Evolutionary conservation across 495 filamentous ascomycete species (phyloP), one percentile per base, ranked within the genome.

Genomic region (Penicillium cataractarum): DNA sequence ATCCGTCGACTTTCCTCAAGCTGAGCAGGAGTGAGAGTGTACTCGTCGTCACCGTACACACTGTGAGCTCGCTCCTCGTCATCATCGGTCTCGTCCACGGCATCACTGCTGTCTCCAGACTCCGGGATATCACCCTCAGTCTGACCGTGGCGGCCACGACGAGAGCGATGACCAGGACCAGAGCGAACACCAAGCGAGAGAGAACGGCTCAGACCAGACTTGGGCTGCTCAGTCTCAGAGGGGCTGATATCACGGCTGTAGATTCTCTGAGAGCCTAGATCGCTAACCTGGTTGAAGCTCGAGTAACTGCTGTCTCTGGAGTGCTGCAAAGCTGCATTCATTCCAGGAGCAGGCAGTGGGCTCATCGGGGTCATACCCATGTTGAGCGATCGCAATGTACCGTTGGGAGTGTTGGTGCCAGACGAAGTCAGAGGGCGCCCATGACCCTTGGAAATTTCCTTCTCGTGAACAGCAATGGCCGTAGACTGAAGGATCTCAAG

Each of bases 401-500:
- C 75, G 57, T 58, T 71, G 8, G 71, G 70, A 13, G 73, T 78
- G 61, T 66, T 73, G 35, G 62, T 68, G 42, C 78, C 78, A 50
- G 77, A 76, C 2, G 75, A 65, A 6, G 76, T 76, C 31, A 70
- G 56, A 52, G 70, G 66, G 29, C 73, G 74, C 19, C 69, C 68
- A 49, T 74, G 74, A 13, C 69, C 65, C 60, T 79, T 80, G 27
- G 64, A 65, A 15, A 70, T 49, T 51, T 75, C 73, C 57, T 78
- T 80, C 40, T 66, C 74, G 64, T 80, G 78, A 27, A 80, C 72
- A 15, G 52, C 78, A 78, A 84, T 82, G 1, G 82, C 79, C 10
- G 82, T 84, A 21, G 79, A 76, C 66, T 89, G 84, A 17, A 89
- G 76, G 19, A 83, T 83, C 42, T 87, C 87, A 29, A 89, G 71